Evolutionary conservation across 495 filamentous ascomycete genomes (phyloP).

Genomic region (Podospora conica): DNA sequence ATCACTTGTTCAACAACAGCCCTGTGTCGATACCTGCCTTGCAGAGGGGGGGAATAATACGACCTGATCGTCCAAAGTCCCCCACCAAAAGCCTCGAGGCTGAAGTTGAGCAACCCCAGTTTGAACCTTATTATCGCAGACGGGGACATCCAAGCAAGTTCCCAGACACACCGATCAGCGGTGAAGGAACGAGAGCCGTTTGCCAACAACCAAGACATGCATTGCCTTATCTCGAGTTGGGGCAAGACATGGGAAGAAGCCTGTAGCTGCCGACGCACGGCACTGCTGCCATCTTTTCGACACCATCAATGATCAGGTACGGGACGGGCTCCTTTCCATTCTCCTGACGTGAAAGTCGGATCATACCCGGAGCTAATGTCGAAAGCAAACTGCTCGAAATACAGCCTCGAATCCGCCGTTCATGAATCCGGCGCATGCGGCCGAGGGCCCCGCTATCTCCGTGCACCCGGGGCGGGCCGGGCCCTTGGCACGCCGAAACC

Average conservation of each 20-base stretch:
- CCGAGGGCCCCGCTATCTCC: background rate
- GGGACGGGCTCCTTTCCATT: background rate
- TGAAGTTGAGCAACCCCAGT: background rate
- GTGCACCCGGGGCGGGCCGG: background rate
- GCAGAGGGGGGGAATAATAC: too few relatives aligned
- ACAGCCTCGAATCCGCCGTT: too few relatives aligned
- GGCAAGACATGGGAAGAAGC: background rate
- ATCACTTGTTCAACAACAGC: background rate
- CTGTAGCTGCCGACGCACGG: too few relatives aligned
- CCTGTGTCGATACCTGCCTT: too few relatives aligned
- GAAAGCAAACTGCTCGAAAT: too few relatives aligned
- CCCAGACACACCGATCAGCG: background rate
- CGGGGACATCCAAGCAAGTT: background rate
- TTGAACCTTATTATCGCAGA: background rate
- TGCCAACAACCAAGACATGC: background rate
- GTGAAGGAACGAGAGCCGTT: background rate
- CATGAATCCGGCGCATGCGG: too few relatives aligned
- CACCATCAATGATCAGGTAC: background rate
- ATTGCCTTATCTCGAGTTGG: background rate
- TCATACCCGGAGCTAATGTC: too few relatives aligned
- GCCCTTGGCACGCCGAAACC: background rate
- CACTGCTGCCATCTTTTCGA: background rate
- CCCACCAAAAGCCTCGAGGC: background rate
- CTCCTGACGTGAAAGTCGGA: too few relatives aligned
- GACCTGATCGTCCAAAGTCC: background rate